Conservation (phyloP, 1,284 basidiomycete genomes). For the Papiliotrema flavescens region DNA sequence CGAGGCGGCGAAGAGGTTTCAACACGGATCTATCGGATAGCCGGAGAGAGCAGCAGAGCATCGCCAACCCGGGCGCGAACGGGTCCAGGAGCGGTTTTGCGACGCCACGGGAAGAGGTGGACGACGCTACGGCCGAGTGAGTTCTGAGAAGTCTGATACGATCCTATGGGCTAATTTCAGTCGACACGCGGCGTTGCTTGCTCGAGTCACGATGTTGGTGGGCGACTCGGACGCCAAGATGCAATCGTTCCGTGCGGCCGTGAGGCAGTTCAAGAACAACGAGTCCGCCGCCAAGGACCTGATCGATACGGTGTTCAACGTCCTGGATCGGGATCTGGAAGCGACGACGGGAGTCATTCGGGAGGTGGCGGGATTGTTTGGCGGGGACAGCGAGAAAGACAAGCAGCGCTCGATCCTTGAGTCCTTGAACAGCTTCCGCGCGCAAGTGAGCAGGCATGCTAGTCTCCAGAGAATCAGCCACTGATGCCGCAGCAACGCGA, state of each 20-base stretch:
- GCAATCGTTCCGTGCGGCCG: conserved; percentile 71
- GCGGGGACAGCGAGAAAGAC: conserved; percentile 65
- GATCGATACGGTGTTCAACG: conserved; percentile 79
- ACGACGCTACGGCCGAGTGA: conserved; percentile 42
- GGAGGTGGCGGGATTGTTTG: conserved; percentile 70
- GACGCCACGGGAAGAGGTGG: conserved; percentile 45
- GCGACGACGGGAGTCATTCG: conserved; percentile 73
- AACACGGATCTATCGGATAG: conserved; percentile 59
- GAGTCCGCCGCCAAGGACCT: conserved; percentile 81
- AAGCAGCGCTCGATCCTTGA: conserved; percentile 71
- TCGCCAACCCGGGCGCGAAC: conserved; percentile 1
- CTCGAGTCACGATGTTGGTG: conserved; percentile 64
- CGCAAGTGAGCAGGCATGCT: conserved; percentile 59
- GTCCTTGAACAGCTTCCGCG: conserved; percentile 78
- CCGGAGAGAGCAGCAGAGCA: conserved; percentile 1
- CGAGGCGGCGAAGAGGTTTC: conserved; percentile 54
- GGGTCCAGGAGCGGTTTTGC: conserved; percentile 26
- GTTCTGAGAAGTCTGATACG: conserved; percentile 2
- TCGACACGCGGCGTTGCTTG: conserved; percentile 65
- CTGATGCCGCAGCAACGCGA: conserved; percentile 61
- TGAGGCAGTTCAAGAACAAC: conserved; percentile 71
- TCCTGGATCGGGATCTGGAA: conserved; percentile 74
- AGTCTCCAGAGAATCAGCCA: background rate
- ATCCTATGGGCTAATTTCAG: conserved; percentile 47
- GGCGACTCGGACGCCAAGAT: conserved; percentile 68